Evolutionary conservation across 306 rosid genomes (phyloP).

Genomic region (Quercus suber): DNA sequence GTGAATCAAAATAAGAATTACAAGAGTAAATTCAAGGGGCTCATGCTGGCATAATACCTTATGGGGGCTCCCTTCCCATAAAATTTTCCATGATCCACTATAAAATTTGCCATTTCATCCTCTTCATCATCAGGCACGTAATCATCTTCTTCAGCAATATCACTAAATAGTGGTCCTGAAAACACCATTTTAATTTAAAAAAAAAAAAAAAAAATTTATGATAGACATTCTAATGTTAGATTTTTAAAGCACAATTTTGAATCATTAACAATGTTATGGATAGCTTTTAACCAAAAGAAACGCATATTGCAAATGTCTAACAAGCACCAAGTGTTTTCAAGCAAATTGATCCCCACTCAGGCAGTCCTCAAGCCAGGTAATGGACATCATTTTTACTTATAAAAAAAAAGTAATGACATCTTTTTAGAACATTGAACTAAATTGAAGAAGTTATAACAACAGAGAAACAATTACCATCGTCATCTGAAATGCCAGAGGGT

Average conservation of each 20-base stretch:
- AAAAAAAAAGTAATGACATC: neutral
- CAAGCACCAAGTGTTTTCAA: too few relatives aligned
- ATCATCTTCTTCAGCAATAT: constrained; percentile 25
- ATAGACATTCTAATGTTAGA: too few relatives aligned
- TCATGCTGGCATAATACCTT: constrained; percentile 27
- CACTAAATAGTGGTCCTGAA: constrained; percentile 33
- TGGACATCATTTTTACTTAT: neutral
- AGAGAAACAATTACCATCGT: constrained; percentile 26
- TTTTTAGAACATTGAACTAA: neutral
- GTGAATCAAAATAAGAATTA: neutral
- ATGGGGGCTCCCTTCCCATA: constrained; percentile 21
- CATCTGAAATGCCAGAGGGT: constrained; percentile 6
- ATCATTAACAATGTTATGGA: too few relatives aligned
- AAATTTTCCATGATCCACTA: constrained; percentile 28
- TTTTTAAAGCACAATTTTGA: too few relatives aligned
- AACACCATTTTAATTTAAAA: neutral
- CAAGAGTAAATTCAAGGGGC: constrained; percentile 14
- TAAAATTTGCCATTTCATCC: constrained; percentile 42
- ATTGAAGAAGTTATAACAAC: neutral
- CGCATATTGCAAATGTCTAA: too few relatives aligned
- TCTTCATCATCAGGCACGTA: constrained; percentile 15
- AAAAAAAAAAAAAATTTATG: too few relatives aligned
- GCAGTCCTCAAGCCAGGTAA: neutral
- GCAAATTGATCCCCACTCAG: too few relatives aligned
- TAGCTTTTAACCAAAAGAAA: too few relatives aligned